A percentile compares a stretch with the other conserved stretches of the same genome.
These are phyloP conservation scores for Cardiospermum halicacabum DNA, from an alignment of 345 rosid genomes.

Conservation along the genomic window DNA sequence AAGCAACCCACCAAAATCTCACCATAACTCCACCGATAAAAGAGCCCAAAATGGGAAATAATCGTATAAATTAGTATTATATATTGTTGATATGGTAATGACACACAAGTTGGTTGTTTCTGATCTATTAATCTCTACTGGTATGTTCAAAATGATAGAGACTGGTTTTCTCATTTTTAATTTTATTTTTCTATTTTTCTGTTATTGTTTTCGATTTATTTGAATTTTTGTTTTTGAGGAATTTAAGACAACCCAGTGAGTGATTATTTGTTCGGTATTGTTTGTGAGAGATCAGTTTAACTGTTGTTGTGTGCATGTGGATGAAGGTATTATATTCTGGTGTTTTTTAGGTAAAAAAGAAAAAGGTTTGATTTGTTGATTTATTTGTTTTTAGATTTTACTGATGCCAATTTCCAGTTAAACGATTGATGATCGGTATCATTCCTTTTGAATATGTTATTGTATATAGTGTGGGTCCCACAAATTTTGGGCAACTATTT, in stretches of 20 bases:
- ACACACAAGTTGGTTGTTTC: slow-evolving; percentile 17
- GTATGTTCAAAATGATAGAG: slow-evolving; percentile 13
- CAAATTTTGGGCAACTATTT: not conserved
- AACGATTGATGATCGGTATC: not conserved
- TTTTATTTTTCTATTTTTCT: not conserved
- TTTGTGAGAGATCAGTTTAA: not conserved
- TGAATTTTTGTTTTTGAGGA: not conserved
- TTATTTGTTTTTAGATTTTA: no score
- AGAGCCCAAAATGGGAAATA: not conserved
- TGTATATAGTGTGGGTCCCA: not conserved
- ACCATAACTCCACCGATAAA: slow-evolving; percentile 14
- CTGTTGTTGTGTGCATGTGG: not conserved
- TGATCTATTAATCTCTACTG: slow-evolving; percentile 28
- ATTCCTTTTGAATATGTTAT: no score
- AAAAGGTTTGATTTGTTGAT: no score
- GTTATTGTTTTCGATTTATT: not conserved
- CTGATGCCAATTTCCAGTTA: no score
- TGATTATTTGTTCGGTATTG: not conserved
- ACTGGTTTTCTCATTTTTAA: not conserved
- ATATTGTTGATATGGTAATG: slow-evolving; percentile 4
- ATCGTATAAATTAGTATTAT: not conserved
- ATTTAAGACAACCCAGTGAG: slow-evolving; percentile 2
- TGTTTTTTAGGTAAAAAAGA: not conserved
- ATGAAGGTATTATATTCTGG: not conserved
- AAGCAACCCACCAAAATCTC: slow-evolving; percentile 9